Conservation (phyloP, 768 basidiomycete species). For the Lactifluus hygrophoroides region DNA sequence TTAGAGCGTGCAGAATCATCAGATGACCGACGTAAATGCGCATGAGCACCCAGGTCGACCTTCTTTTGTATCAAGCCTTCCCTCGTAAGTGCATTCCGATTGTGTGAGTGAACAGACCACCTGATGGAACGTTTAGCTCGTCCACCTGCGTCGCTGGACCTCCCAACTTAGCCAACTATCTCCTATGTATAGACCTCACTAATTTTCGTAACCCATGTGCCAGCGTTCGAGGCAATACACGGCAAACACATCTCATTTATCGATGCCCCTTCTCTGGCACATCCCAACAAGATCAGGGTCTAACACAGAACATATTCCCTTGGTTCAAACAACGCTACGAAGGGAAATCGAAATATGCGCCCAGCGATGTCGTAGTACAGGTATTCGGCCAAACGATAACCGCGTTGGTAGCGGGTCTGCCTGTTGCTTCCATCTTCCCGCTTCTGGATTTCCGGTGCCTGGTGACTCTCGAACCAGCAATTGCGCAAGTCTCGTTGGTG, state of each 20-base stretch:
- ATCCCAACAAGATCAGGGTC: slow-evolving; percentile 34
- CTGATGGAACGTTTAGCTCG: slow-evolving; percentile 45
- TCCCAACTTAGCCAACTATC: slow-evolving; percentile 54
- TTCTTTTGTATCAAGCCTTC: slow-evolving; percentile 67
- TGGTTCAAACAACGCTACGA: slow-evolving; percentile 58
- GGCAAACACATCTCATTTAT: slow-evolving; percentile 58
- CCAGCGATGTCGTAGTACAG: slow-evolving; percentile 23
- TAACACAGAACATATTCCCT: slow-evolving; percentile 44
- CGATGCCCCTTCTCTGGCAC: slow-evolving; percentile 37
- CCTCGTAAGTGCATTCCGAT: slow-evolving; percentile 55
- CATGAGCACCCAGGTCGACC: slow-evolving; percentile 64
- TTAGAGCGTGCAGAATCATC: slow-evolving; percentile 45
- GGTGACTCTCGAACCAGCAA: slow-evolving; percentile 50
- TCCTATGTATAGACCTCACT: slow-evolving; percentile 60
- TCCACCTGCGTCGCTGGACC: slow-evolving; percentile 50
- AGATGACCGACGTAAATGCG: slow-evolving; percentile 64
- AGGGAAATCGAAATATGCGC: slow-evolving; percentile 17
- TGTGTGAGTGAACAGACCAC: background rate
- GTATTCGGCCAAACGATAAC: slow-evolving; percentile 35
- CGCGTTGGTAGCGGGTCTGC: slow-evolving; percentile 38
- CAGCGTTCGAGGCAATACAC: slow-evolving; percentile 54
- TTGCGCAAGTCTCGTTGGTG: slow-evolving; percentile 30
- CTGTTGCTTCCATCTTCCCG: slow-evolving; percentile 60
- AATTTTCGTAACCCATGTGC: slow-evolving; percentile 68
- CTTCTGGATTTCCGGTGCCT: slow-evolving; percentile 78